phyloP scores from a whole-genome alignment of 352 stramenopile genomes.

The Phytophthora megakarya region DNA sequence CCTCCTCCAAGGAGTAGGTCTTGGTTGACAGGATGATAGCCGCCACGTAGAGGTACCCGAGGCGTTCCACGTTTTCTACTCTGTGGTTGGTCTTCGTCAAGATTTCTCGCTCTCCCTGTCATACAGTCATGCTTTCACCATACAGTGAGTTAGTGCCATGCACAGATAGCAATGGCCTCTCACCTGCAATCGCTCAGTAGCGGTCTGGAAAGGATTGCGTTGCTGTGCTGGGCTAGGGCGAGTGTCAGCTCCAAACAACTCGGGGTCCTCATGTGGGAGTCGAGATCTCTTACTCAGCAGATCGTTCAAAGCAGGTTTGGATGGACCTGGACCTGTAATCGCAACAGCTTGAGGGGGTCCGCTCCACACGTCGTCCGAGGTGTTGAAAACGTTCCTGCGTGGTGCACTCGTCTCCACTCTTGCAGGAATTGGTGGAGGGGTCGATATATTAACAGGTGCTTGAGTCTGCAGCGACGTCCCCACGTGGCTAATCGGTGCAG shows the following conservation, averaged over 20 bases:
- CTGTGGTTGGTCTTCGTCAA: constrained; percentile 39
- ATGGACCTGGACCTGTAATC: constrained; percentile 12
- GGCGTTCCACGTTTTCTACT: constrained; percentile 29
- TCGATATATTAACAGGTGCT: neutral
- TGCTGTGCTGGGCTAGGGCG: constrained; percentile 18
- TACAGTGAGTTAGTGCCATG: neutral
- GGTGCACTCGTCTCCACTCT: neutral
- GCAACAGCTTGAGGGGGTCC: constrained; percentile 14
- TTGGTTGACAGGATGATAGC: constrained; percentile 81
- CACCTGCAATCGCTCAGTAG: constrained; percentile 70
- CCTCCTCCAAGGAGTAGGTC: constrained; percentile 62
- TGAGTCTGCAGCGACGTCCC: neutral
- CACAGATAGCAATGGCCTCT: neutral
- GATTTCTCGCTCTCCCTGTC: constrained; percentile 45
- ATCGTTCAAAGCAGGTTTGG: constrained; percentile 36
- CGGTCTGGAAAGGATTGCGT: constrained; percentile 73
- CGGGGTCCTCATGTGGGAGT: constrained; percentile 28
- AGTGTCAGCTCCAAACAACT: constrained; percentile 27
- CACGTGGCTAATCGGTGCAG: neutral
- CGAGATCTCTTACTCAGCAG: constrained; percentile 44
- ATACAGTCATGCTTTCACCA: constrained; percentile 49
- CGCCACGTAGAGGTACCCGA: constrained; percentile 41
- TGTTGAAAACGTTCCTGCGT: constrained; percentile 17
- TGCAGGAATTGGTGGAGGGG: neutral
- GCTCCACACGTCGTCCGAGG: constrained; percentile 26